phyloP scores from a whole-genome alignment of 768 basidiomycete species.

The Lentinula sp. region DNA sequence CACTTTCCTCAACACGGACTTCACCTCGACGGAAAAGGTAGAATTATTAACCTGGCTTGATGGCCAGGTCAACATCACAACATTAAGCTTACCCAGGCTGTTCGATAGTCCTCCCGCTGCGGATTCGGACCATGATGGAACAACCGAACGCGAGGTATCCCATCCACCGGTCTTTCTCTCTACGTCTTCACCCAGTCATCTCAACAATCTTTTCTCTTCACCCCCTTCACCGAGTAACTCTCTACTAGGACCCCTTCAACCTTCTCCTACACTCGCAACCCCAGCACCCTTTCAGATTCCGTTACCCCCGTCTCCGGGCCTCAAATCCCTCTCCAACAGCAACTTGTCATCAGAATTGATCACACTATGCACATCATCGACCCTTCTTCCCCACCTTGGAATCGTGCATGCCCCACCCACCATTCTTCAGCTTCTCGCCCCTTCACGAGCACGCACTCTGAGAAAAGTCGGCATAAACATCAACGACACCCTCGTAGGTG shows the following conservation, averaged over 20 bases:
- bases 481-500: conserved; percentile 37
- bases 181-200: neutral
- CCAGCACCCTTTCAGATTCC: neutral
- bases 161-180: neutral
- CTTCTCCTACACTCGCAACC: neutral
- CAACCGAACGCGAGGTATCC: neutral
- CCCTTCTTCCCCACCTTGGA: conserved; percentile 34
- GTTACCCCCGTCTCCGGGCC: neutral
- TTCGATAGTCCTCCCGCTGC: neutral
- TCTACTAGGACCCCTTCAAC: neutral
- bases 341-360: conserved; percentile 9
- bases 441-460: conserved; percentile 13
- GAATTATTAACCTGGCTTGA: conserved; percentile 35
- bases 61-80: conserved; percentile 33
- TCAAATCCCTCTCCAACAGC: neutral
- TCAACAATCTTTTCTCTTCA: neutral
- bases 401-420: conserved; percentile 31
- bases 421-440: conserved; percentile 11
- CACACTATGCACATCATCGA: conserved; percentile 22
- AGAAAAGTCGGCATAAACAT: conserved; percentile 30
- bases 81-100: conserved; percentile 29
- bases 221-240: neutral
- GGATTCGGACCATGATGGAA: neutral
- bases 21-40: conserved; percentile 24
- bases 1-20: conserved; percentile 27